Conservation (phyloP, 352 stramenopile genomes). For the Plasmopara muralis region DNA sequence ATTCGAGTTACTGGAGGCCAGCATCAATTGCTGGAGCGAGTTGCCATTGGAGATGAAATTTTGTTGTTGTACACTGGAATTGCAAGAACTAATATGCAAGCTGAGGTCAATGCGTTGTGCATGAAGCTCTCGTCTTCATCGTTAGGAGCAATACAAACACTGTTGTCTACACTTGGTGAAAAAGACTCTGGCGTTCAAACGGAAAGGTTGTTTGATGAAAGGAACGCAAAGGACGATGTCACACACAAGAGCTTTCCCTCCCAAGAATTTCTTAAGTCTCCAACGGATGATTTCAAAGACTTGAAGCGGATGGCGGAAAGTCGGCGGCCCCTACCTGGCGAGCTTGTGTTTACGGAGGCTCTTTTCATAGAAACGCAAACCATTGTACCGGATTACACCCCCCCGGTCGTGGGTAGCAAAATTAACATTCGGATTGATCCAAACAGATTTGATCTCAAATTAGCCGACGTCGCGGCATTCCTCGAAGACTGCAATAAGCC, state of each 20-base stretch:
- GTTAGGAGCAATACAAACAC: conserved; percentile 24
- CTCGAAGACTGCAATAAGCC: conserved; percentile 52
- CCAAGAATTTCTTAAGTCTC: conserved; percentile 1
- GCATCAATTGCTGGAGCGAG: conserved; percentile 34
- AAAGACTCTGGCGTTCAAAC: conserved; percentile 1
- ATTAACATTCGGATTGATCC: conserved; percentile 22
- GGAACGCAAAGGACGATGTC: neutral
- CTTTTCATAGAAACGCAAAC: conserved; percentile 62
- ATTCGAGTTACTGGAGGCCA: conserved; percentile 41
- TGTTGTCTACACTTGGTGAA: conserved; percentile 11
- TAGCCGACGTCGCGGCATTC: conserved; percentile 32
- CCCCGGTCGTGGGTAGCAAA: conserved; percentile 7
- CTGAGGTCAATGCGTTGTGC: conserved; percentile 35
- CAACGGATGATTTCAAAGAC: conserved; percentile 52
- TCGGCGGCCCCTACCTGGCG: conserved; percentile 42
- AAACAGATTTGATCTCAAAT: conserved; percentile 26
- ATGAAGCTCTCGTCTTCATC: conserved; percentile 48
- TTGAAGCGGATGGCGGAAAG: conserved; percentile 46
- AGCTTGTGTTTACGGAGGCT: conserved; percentile 57
- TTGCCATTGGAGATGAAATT: conserved; percentile 4
- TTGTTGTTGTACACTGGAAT: conserved; percentile 27
- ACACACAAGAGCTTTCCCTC: neutral
- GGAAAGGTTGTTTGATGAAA: conserved; percentile 1
- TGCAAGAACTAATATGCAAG: conserved; percentile 27
- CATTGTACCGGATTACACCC: conserved; percentile 6